Base-by-base conservation (phyloP, 2,329 filamentous ascomycete genomes). In the Ophiostoma ulmi region DNA sequence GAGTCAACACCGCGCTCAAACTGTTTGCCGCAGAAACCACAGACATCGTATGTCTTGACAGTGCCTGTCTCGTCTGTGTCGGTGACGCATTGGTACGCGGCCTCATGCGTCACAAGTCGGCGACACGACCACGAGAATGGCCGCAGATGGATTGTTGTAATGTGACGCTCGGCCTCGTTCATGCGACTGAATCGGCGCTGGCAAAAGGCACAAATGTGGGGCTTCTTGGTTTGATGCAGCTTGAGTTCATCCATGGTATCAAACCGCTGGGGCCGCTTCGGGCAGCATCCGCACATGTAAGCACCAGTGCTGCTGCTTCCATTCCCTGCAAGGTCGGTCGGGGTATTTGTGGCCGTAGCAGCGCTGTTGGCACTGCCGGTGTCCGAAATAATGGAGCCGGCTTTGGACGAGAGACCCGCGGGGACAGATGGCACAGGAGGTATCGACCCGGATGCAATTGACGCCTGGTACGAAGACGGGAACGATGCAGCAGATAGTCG, bases 111-210 rank as follows among this genome's bases (percentile, higher is more conserved):
- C 17, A n/a, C 70, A 8, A 75, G 68, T 1, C 73, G 73, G 1
- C 71, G 68, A 55, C 74, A 75, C 5, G 73, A 73, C 74, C 74
- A 75, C 20, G 74, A 75, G 17, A 67, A 73, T 8, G 73, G 74
- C 41, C 73, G 71, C 55, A 73, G 55, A 20, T 75, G 74, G 58
- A 75, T 75, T 2, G 74, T 74, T 31, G 71, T 73, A 11, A 75
- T 75, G 39, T 75, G 74, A 0, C 74, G 73, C 71, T 75, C 74
- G 5, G 74, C 73, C 35, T 75, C 74, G 69, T 75, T 75, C 74
- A 75, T 75, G 31, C 74, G 74, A 61, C 70, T 72, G 44, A 75
- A 75, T 0, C 74, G 72, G 3, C 73, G 74, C 6, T 71, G 67
- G 48, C 74, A 75, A n/a, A 73, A 74, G 3, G 74, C 74, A 38